Evolutionary conservation across 108 stramenopile genomes (phyloP), one percentile per base, ranked within the genome.

Genomic region (Epipyxis sp.): DNA sequence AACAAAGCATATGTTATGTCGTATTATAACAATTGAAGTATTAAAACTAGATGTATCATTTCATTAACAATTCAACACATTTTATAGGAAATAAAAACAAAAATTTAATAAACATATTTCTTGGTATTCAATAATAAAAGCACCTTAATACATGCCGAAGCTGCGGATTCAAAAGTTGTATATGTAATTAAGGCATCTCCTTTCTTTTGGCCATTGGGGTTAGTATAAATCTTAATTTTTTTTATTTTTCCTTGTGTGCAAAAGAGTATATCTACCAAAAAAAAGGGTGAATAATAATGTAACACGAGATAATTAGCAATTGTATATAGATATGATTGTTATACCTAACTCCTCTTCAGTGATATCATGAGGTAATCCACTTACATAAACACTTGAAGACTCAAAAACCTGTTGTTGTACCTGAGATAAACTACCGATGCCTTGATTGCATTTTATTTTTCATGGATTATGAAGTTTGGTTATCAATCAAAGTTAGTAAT

Each of bases 321-420:
- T 6, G 27, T 35, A 65, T 13, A 25, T 10, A 13, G 61, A 32
- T 6, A 13, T 32, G 13, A 32, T 29, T 25, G 30, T 32, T 32
- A 6, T 65, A 65, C 61, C 61, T 32, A 65, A 6, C 61, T 65
- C 61, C 61, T 65, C 61, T 6, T 65, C 61, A 13, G 61, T 65
- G 27, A 65, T 65, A 65, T 65, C 61, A 16, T 6, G 27, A 32
- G 61, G 61, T 37, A 65, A 25, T 6, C 34, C 34, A 25, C 6
- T 65, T 32, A 65, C 61, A 32, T 65, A 65, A 10, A 65, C 61
- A n/a, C n/a, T n/a, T n/a, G n/a, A n/a, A n/a, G n/a, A n/a, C n/a
- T n/a, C n/a, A n/a, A n/a, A n/a, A n/a, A n/a, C n/a, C n/a, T n/a
- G n/a, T n/a, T n/a, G n/a, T n/a, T n/a, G n/a, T n/a, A n/a, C n/a